These are phyloP conservation scores for Coniochaeta sp. DNA, from an alignment of 2,329 filamentous ascomycete genomes.

Conservation along the genomic window DNA sequence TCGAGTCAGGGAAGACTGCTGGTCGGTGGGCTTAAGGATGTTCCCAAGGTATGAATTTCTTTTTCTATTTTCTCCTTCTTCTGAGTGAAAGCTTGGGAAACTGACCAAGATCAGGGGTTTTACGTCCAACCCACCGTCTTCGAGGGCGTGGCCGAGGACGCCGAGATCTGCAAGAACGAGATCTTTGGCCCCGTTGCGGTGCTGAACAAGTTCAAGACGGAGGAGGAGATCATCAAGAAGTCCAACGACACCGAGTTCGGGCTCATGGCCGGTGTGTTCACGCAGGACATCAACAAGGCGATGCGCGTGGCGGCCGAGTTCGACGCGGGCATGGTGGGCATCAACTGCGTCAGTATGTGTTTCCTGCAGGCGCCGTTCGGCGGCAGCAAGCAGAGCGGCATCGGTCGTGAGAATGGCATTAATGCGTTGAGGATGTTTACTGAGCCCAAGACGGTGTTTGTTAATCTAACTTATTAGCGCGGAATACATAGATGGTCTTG, in stretches of 20 bases:
- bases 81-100: too few relatives aligned
- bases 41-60: conserved; percentile 23
- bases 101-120: conserved; percentile 22
- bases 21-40: conserved; percentile 28
- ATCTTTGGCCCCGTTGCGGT: conserved; percentile 52
- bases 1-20: conserved; percentile 27
- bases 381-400: conserved; percentile 40
- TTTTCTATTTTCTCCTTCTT: background rate
- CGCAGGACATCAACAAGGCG: conserved; percentile 55
- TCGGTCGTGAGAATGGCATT: conserved; percentile 40
- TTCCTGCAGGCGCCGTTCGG: conserved; percentile 38
- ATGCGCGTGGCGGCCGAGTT: conserved; percentile 45
- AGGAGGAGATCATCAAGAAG: conserved; percentile 44
- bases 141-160: conserved; percentile 29
- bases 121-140: conserved; percentile 40
- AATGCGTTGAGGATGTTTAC: conserved; percentile 38
- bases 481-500: too few relatives aligned
- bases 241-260: conserved; percentile 46
- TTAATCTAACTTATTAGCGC: conserved; percentile 23
- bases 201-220: conserved; percentile 46
- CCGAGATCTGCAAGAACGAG: conserved; percentile 42
- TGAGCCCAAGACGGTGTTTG: conserved; percentile 41
- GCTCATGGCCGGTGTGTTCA: conserved; percentile 45
- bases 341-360: conserved; percentile 42
- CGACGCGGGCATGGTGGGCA: conserved; percentile 63